A percentile compares a stretch with the other conserved stretches of the same genome.
These are phyloP conservation scores for Antrodiella citrinella DNA, from an alignment of 768 basidiomycete genomes.

Conservation along the genomic window DNA sequence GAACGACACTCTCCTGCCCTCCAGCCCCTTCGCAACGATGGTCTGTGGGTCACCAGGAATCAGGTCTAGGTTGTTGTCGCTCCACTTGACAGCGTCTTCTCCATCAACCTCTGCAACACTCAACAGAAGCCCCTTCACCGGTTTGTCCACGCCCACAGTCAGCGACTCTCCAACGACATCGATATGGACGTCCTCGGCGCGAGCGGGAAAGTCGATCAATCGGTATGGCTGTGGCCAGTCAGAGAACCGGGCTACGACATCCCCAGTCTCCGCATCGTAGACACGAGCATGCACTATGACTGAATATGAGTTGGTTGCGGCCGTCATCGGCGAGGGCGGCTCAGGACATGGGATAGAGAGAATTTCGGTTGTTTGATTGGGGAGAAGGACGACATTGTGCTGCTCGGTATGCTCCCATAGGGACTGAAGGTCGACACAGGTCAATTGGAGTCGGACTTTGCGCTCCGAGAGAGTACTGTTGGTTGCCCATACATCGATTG, in stretches of 20 bases:
- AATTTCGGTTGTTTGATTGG: conserved; percentile 36
- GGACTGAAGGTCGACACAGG: conserved; percentile 47
- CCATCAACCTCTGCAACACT: conserved; percentile 49
- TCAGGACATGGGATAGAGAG: conserved; percentile 22
- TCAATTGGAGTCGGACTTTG: conserved; percentile 51
- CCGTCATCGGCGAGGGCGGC: conserved; percentile 11
- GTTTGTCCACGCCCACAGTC: conserved; percentile 41
- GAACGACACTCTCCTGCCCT: too few species aligned
- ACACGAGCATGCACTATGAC: conserved; percentile 68
- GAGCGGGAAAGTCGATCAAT: conserved; percentile 23
- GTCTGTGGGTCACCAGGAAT: conserved; percentile 75
- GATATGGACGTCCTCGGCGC: conserved; percentile 14
- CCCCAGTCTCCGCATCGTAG: conserved; percentile 37
- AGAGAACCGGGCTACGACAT: conserved; percentile 58
- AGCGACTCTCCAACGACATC: conserved; percentile 44
- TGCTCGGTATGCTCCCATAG: conserved; percentile 22
- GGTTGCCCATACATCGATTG: conserved; percentile 79
- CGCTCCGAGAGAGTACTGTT: conserved; percentile 61
- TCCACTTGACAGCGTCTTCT: conserved; percentile 47
- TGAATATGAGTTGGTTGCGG: conserved; percentile 15
- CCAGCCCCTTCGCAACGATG: conserved; percentile 52
- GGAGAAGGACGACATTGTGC: conserved; percentile 19
- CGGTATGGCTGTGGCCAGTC: conserved; percentile 48
- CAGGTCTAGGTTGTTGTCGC: conserved; percentile 85
- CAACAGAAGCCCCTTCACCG: conserved; percentile 81